Conservation (phyloP, 805 yeast genomes). For the Sungouiella thailandica region DNA sequence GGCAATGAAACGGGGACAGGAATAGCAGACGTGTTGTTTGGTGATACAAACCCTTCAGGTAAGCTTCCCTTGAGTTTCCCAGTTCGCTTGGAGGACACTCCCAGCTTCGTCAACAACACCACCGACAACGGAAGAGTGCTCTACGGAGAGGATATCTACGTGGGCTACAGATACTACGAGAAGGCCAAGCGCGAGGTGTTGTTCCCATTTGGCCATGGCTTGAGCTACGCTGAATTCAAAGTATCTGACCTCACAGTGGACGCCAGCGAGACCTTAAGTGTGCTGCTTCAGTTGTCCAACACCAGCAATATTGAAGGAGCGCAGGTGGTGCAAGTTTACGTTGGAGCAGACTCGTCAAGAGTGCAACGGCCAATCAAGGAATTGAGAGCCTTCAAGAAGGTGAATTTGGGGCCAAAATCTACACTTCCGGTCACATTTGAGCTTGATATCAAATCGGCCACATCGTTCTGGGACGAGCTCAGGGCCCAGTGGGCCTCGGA, state of each 20-base stretch:
- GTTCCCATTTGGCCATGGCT: slow-evolving; percentile 59
- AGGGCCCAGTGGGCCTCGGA: neutral
- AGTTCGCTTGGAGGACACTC: slow-evolving; percentile 40
- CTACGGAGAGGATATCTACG: slow-evolving; percentile 43
- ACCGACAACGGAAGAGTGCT: slow-evolving; percentile 33
- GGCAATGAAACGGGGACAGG: slow-evolving; percentile 24
- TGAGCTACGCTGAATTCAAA: slow-evolving; percentile 47
- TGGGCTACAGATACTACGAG: slow-evolving; percentile 57
- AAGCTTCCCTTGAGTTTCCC: slow-evolving; percentile 61
- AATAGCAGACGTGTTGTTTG: slow-evolving; percentile 53
- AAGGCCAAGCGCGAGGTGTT: slow-evolving; percentile 51
- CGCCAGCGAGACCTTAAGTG: slow-evolving; percentile 43
- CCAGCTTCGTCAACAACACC: slow-evolving; percentile 24
- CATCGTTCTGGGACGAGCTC: neutral
- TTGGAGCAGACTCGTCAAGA: slow-evolving; percentile 45
- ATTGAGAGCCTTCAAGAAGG: slow-evolving; percentile 55
- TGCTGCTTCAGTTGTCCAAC: slow-evolving; percentile 41
- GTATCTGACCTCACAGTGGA: slow-evolving; percentile 29
- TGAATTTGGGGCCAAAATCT: slow-evolving; percentile 36
- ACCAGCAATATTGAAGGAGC: slow-evolving; percentile 44
- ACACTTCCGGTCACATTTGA: neutral
- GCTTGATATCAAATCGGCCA: neutral
- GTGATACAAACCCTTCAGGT: slow-evolving; percentile 60
- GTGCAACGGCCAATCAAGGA: slow-evolving; percentile 46
- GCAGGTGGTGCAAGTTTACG: slow-evolving; percentile 50